Base-by-base conservation (phyloP, 371 early-diverging fungal genomes). In the Mortierella sp. region DNA sequence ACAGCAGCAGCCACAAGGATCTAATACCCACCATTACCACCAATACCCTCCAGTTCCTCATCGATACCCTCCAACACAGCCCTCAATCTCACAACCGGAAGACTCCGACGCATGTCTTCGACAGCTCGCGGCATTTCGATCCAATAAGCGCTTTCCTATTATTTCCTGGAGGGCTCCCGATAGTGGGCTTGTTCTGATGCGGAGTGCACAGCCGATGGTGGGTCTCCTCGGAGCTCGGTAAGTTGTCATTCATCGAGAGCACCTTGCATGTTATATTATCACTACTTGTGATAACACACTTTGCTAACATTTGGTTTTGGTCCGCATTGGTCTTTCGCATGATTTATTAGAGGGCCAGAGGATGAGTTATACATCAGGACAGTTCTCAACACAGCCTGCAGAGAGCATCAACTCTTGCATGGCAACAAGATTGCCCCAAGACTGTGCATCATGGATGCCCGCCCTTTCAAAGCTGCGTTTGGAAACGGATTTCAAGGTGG, bases 401-500 rank as follows among this genome's bases (percentile, higher is more conserved):
- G 45, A 9, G 82, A 82, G 45, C 34, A 55, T 8, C 76, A 72
- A 42, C 71, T 72, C n/a, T 9, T 60, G 10, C 34, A 73, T 11
- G 24, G 19, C 0, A n/a, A 74, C 7, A 72, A 58, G 16, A 10
- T 24, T 3, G 31, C 54, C 0, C 82, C 82, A 14, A 88, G 77
- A 73, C 79, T 89, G n/a, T 89, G 88, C 63, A 84, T 89, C 38
- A 84, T 89, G 77, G 89, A 89, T 57, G 89, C 89, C 44, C 81
- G 89, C 19, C 79, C 83, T 6, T 88, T 80, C 65, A 63, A 84
- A 0, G 68, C 89, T 9, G 89, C 89, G 11, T 72, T 89, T 2
- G 82, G 84, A 2, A 89, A 89, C 60, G 88, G 83, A 38, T 87
- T 77, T 55, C 47, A 45, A 0, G 85, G 88, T 2, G 89, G 89